phyloP scores from a whole-genome alignment of 2,329 filamentous ascomycete species.

The Nothophoma quercina region DNA sequence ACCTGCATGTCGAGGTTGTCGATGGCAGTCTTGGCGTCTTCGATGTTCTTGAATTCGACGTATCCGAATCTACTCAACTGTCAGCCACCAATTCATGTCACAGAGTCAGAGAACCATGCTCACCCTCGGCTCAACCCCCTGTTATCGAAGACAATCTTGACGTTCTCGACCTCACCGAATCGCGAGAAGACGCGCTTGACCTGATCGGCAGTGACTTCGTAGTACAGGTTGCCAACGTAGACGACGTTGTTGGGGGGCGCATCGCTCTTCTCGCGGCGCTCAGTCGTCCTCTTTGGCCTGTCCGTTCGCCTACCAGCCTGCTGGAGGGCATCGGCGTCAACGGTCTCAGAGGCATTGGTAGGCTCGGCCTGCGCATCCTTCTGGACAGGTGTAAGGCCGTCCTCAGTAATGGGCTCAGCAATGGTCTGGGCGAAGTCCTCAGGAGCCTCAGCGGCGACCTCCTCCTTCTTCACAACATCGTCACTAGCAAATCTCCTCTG shows the following conservation, averaged over 20 bases:
- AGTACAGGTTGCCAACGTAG: slow-evolving; percentile 75
- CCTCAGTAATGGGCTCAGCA: slow-evolving; percentile 45
- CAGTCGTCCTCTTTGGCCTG: slow-evolving; percentile 3
- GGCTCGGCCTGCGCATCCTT: slow-evolving; percentile 33
- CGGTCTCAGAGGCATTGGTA: slow-evolving; percentile 38
- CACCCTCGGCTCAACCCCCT: slow-evolving; percentile 75
- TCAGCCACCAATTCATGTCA: slow-evolving; percentile 17
- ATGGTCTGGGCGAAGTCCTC: slow-evolving; percentile 48
- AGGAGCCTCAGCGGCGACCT: slow-evolving; percentile 32
- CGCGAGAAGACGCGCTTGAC: slow-evolving; percentile 66
- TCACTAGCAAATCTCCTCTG: slow-evolving; percentile 61
- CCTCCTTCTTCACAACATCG: slow-evolving; percentile 51
- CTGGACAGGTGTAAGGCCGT: slow-evolving; percentile 38
- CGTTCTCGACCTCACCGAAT: slow-evolving; percentile 63
- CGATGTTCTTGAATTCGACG: slow-evolving; percentile 64
- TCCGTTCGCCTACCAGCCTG: slow-evolving; percentile 9
- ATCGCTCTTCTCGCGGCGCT: slow-evolving; percentile 8
- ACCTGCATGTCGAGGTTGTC: slow-evolving; percentile 65
- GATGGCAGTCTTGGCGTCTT: slow-evolving; percentile 64
- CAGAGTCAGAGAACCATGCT: slow-evolving; percentile 24
- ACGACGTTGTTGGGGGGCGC: slow-evolving; percentile 52
- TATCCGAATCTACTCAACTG: slow-evolving; percentile 67
- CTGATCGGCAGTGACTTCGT: slow-evolving; percentile 69
- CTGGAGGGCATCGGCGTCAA: slow-evolving; percentile 36
- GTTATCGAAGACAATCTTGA: slow-evolving; percentile 66